phyloP scores from a whole-genome alignment of 2,329 filamentous ascomycete genomes.

The Nannizziopsis arthrosporioides region DNA sequence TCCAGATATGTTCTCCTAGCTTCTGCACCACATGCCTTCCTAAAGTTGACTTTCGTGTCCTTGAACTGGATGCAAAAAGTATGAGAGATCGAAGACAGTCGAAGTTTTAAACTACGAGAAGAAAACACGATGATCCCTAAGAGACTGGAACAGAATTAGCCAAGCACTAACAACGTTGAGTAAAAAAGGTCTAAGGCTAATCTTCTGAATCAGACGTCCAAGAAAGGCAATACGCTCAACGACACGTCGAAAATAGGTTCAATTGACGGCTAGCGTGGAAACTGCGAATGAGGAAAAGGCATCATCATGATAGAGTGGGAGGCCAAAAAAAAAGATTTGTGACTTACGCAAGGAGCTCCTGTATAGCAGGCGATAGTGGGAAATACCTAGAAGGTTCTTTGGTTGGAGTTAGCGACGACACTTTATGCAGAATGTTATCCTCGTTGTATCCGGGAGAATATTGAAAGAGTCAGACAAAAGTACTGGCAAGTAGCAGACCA shows the following conservation, averaged over 20 bases:
- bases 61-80: no score
- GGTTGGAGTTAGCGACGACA: background rate
- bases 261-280: slow-evolving; percentile 46
- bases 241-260: slow-evolving; percentile 38
- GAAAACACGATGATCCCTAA: background rate
- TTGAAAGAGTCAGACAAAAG: slow-evolving; percentile 49
- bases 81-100: no score
- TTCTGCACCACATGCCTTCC: no score
- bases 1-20: background rate
- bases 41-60: no score
- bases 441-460: background rate
- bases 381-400: background rate
- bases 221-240: slow-evolving; percentile 39
- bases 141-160: background rate
- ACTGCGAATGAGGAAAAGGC: slow-evolving; percentile 50
- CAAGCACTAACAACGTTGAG: no score
- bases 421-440: background rate
- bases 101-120: no score
- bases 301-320: slow-evolving; percentile 35
- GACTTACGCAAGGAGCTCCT: background rate
- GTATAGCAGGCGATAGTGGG: background rate
- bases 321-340: slow-evolving; percentile 6
- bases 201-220: slow-evolving; percentile 39
- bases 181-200: background rate
- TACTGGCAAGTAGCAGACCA: slow-evolving; percentile 63